Evolutionary conservation across 1,284 basidiomycete genomes (phyloP).

Genomic region (Testicularia cyperi): DNA sequence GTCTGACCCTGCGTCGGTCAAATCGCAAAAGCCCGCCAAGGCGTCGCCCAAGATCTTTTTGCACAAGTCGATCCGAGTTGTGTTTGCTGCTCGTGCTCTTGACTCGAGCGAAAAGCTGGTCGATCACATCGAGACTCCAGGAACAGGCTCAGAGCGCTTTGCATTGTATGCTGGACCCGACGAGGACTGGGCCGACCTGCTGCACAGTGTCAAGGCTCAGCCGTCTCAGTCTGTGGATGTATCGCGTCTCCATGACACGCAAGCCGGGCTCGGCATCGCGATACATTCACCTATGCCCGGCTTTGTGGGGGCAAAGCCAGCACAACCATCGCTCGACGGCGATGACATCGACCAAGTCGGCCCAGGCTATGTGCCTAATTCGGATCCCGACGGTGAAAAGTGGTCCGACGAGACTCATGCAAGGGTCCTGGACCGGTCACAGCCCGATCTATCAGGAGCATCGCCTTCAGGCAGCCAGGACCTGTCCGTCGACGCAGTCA

Average conservation of each 20-base stretch:
- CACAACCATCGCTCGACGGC: background rate
- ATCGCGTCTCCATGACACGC: too few species aligned
- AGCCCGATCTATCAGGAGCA: too few species aligned
- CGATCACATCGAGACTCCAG: slow-evolving; percentile 42
- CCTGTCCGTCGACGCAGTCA: too few species aligned
- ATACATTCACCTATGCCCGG: slow-evolving; percentile 12
- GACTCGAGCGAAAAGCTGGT: slow-evolving; percentile 39
- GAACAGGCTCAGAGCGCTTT: slow-evolving; percentile 24
- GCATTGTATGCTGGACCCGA: slow-evolving; percentile 37
- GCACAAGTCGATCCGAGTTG: slow-evolving; percentile 48
- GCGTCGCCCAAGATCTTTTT: slow-evolving; percentile 35
- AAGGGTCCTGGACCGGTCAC: too few species aligned
- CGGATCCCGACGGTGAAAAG: slow-evolving; percentile 45
- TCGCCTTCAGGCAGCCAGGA: too few species aligned
- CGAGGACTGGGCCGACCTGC: slow-evolving; percentile 38
- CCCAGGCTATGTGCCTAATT: too few species aligned
- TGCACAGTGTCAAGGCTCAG: slow-evolving; percentile 3
- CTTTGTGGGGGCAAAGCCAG: background rate
- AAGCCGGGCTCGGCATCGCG: slow-evolving; percentile 10
- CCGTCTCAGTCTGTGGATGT: too few species aligned
- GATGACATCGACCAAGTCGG: background rate
- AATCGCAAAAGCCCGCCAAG: background rate
- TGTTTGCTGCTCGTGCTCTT: slow-evolving; percentile 44
- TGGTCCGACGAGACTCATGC: slow-evolving; percentile 14
- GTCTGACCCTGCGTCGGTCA: background rate